These are phyloP conservation scores for Conticribra weissflogii DNA, from an alignment of 108 stramenopile genomes.

Conservation along the genomic window DNA sequence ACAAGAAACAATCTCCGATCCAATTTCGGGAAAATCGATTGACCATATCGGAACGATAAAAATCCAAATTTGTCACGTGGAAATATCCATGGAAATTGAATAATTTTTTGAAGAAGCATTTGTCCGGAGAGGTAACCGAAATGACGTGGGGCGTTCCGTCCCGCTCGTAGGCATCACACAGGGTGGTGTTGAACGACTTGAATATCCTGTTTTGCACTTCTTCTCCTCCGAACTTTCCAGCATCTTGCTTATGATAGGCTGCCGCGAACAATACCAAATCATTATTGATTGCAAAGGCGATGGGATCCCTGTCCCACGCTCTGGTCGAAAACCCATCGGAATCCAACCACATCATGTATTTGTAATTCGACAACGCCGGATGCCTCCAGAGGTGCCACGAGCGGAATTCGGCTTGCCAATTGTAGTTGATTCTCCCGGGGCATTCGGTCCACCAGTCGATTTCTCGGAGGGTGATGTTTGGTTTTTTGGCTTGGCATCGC, in stretches of 20 bases:
- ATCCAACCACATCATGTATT: constrained; percentile 58
- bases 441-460: constrained; percentile 11
- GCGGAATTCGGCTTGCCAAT: constrained; percentile 58
- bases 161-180: constrained; percentile 21
- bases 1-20: constrained; percentile 51
- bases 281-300: constrained; percentile 47
- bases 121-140: background rate
- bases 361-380: constrained; percentile 38
- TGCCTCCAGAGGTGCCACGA: constrained; percentile 47
- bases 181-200: constrained; percentile 32
- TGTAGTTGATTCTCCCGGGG: constrained; percentile 6
- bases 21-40: constrained; percentile 20
- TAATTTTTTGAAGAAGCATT: background rate
- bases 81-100: constrained; percentile 51
- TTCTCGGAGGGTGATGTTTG: constrained; percentile 9
- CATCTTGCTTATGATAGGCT: constrained; percentile 29
- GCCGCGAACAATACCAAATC: constrained; percentile 44
- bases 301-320: constrained; percentile 49
- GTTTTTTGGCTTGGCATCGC: constrained; percentile 11
- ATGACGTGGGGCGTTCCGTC: background rate
- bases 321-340: constrained; percentile 48
- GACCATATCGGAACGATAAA: constrained; percentile 37
- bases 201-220: constrained; percentile 16
- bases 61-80: constrained; percentile 59
- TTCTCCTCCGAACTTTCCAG: constrained; percentile 20